Percentiles rank a stretch among this genome's conserved stretches.
Conservation (phyloP, 1,284 basidiomycete species). For the Ceratobasidium sp. region DNA sequence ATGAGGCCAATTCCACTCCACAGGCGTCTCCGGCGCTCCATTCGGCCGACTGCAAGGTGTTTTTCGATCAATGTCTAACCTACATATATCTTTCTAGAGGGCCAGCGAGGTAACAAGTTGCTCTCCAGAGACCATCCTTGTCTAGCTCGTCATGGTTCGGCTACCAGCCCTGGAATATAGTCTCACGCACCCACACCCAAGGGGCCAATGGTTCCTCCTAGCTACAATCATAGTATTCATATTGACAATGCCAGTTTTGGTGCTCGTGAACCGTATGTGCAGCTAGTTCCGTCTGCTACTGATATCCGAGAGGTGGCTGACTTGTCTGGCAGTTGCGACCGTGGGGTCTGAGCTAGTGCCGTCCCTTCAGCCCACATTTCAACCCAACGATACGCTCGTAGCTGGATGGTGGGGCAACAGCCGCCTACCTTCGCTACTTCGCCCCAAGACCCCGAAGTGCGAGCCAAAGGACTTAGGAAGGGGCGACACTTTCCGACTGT, state of each 20-base stretch:
- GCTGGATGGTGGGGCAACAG: slow-evolving; percentile 8
- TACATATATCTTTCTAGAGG: too few relatives aligned
- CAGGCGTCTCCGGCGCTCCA: too few relatives aligned
- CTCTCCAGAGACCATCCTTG: too few relatives aligned
- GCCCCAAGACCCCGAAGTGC: slow-evolving; percentile 10
- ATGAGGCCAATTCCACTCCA: too few relatives aligned
- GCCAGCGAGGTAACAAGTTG: too few relatives aligned
- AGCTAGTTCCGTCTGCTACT: too few relatives aligned
- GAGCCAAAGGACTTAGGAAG: slow-evolving; percentile 15
- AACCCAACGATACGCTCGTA: background rate
- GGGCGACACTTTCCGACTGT: slow-evolving; percentile 13
- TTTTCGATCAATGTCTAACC: too few relatives aligned
- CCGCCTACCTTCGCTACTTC: background rate
- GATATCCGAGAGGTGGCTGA: background rate
- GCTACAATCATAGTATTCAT: slow-evolving; percentile 10
- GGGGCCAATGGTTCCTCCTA: background rate
- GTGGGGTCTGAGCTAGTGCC: slow-evolving; percentile 37
- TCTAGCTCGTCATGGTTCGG: too few relatives aligned
- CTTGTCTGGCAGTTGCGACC: background rate
- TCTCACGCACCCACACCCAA: slow-evolving; percentile 1
- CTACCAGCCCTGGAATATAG: slow-evolving; percentile 8
- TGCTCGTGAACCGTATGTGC: slow-evolving; percentile 25
- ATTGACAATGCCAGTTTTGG: background rate
- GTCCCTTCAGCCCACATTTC: background rate
- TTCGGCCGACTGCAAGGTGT: too few relatives aligned